These are phyloP conservation scores for Azolla pinnata DNA, from an alignment of 75 land plant species.

Conservation along the genomic window DNA sequence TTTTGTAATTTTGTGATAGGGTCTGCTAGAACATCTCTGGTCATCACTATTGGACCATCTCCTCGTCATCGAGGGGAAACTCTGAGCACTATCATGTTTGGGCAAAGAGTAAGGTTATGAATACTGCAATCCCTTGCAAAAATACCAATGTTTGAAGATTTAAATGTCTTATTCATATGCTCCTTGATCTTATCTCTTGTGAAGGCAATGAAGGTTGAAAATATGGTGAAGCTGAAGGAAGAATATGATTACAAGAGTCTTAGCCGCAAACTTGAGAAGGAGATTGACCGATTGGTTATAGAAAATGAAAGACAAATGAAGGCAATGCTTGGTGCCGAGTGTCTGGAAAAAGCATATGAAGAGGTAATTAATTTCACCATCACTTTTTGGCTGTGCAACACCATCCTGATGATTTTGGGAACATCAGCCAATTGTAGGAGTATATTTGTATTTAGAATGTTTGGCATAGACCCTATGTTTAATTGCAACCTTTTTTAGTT, in stretches of 20 bases:
- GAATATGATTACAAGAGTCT: conserved; percentile 88
- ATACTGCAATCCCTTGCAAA: not conserved
- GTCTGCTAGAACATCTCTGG: conserved; percentile 67
- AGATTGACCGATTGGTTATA: conserved; percentile 58
- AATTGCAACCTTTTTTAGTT: too few relatives aligned
- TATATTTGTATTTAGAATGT: too few relatives aligned
- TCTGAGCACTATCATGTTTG: conserved; percentile 72
- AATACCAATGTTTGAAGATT: too few relatives aligned
- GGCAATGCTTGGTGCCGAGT: conserved; percentile 37
- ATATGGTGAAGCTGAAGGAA: conserved; percentile 77
- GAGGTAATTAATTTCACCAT: too few relatives aligned
- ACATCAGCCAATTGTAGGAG: too few relatives aligned
- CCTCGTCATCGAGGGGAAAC: conserved; percentile 58
- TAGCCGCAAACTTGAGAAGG: conserved; percentile 58
- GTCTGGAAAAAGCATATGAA: too few relatives aligned
- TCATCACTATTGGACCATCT: conserved; percentile 67
- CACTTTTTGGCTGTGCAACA: too few relatives aligned
- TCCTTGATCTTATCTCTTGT: too few relatives aligned
- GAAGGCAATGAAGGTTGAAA: conserved; percentile 95
- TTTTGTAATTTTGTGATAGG: too few relatives aligned
- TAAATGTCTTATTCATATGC: too few relatives aligned
- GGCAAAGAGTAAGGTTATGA: conserved; percentile 50
- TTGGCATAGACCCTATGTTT: too few relatives aligned
- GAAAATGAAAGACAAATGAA: conserved; percentile 66
- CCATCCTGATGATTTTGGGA: too few relatives aligned